Evolutionary conservation across 1,139 yeast genomes (phyloP).

Genomic region (Taphrina deformans): DNA sequence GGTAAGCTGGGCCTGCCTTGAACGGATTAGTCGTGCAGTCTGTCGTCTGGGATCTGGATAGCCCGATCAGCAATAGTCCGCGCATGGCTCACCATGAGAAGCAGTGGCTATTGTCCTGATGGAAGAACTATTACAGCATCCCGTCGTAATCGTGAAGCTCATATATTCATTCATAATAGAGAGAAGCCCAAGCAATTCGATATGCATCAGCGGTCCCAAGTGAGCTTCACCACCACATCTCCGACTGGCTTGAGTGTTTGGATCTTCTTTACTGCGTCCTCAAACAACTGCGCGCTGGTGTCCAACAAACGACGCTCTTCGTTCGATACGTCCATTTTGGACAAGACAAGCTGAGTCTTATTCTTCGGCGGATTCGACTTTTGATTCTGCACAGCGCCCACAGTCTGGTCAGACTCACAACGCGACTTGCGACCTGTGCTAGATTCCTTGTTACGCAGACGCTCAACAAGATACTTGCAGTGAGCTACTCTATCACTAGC

Average conservation of each 20-base stretch:
- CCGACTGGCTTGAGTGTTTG: constrained; percentile 1
- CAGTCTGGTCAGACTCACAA: neutral
- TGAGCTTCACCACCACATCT: constrained; percentile 1
- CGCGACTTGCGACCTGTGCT: neutral
- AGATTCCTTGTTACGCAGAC: neutral
- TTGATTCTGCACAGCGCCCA: neutral
- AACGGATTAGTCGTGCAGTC: too few species aligned
- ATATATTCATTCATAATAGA: too few species aligned
- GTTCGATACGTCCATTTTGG: neutral
- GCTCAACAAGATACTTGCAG: constrained; percentile 16
- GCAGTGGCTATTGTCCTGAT: too few species aligned
- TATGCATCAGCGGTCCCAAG: neutral
- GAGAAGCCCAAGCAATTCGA: too few species aligned
- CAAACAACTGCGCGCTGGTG: neutral
- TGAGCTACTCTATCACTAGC: neutral
- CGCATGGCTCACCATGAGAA: too few species aligned
- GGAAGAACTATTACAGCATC: too few species aligned
- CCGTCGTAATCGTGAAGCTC: too few species aligned
- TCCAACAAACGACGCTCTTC: constrained; percentile 14
- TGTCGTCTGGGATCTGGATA: too few species aligned
- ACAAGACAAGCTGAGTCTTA: neutral
- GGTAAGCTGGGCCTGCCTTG: too few species aligned
- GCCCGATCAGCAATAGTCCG: too few species aligned
- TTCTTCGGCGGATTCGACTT: neutral
- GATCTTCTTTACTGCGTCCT: neutral